Conservation (phyloP, 306 rosid species). For the Quercus ilex region DNA sequence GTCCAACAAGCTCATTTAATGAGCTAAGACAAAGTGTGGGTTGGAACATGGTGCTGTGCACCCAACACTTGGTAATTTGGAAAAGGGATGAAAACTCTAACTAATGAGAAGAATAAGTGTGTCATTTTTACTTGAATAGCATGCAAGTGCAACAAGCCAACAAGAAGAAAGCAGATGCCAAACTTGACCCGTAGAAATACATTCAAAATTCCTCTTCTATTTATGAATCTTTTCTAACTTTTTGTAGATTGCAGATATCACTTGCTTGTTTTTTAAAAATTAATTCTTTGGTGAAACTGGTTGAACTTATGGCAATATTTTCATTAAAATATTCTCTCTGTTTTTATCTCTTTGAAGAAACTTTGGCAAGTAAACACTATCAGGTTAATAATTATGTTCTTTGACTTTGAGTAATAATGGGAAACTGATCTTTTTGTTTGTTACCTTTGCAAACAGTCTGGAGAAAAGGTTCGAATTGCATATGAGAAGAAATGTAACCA, state of each 20-base stretch:
- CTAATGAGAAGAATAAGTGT: no score
- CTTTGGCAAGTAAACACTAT: neutral
- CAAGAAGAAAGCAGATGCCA: neutral
- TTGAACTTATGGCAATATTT: neutral
- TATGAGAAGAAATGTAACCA: slow-evolving; percentile 77
- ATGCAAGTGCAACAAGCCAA: neutral
- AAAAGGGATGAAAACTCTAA: no score
- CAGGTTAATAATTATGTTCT: slow-evolving; percentile 17
- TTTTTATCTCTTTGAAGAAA: neutral
- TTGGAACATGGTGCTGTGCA: no score
- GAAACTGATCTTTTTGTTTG: slow-evolving; percentile 19
- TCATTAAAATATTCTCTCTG: neutral
- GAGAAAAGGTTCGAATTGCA: slow-evolving; percentile 72
- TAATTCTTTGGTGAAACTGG: neutral
- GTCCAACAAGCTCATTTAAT: no score
- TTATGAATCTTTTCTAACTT: neutral
- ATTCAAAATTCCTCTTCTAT: neutral
- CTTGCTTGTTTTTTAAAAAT: neutral
- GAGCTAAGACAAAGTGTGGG: no score
- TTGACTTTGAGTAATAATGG: neutral
- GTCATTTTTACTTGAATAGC: no score
- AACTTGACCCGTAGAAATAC: neutral
- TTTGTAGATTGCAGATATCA: neutral
- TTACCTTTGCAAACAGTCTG: slow-evolving; percentile 59
- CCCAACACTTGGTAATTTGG: no score